These are phyloP conservation scores for Daedaleopsis sinensis DNA, from an alignment of 768 basidiomycete species.

Conservation along the genomic window DNA sequence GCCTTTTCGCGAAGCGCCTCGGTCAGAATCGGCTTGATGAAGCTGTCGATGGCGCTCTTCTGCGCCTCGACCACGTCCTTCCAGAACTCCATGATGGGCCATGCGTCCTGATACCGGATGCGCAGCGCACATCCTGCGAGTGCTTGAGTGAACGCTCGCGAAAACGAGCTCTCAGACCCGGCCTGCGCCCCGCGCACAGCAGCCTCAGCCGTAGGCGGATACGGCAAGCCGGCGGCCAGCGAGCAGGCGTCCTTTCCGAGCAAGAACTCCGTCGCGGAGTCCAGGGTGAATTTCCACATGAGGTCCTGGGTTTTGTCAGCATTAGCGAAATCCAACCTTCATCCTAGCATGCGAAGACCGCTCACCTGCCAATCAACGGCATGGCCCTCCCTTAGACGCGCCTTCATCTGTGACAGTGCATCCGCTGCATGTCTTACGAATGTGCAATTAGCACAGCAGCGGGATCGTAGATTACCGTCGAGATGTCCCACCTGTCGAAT, in stretches of 20 bases:
- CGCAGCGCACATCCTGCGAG: no score
- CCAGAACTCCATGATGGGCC: slow-evolving; percentile 52
- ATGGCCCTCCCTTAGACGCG: slow-evolving; percentile 37
- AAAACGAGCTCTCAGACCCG: no score
- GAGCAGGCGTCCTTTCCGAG: slow-evolving; percentile 47
- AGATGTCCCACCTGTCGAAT: slow-evolving; percentile 37
- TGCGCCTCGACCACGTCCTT: slow-evolving; percentile 40
- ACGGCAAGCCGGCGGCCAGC: slow-evolving; percentile 39
- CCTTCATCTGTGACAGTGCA: slow-evolving; percentile 37
- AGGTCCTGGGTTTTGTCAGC: slow-evolving; percentile 33
- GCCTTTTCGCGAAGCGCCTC: slow-evolving; percentile 44
- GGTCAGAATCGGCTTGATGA: slow-evolving; percentile 51
- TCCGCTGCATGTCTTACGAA: slow-evolving; percentile 31
- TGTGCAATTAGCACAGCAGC: no score
- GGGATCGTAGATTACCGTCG: no score
- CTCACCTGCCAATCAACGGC: slow-evolving; percentile 48
- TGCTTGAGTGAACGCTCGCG: slow-evolving; percentile 44
- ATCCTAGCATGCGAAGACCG: no score
- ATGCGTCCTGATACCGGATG: slow-evolving; percentile 40
- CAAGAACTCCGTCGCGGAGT: slow-evolving; percentile 30
- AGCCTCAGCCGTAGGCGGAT: slow-evolving; percentile 36
- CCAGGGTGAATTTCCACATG: slow-evolving; percentile 29
- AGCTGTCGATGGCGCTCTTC: slow-evolving; percentile 45
- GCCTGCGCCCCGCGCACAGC: no score
- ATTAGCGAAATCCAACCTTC: no score